A percentile compares a stretch with the other conserved stretches of the same genome.
Conservation (phyloP, 2,329 filamentous ascomycete species). For the Cercospora sp. region DNA sequence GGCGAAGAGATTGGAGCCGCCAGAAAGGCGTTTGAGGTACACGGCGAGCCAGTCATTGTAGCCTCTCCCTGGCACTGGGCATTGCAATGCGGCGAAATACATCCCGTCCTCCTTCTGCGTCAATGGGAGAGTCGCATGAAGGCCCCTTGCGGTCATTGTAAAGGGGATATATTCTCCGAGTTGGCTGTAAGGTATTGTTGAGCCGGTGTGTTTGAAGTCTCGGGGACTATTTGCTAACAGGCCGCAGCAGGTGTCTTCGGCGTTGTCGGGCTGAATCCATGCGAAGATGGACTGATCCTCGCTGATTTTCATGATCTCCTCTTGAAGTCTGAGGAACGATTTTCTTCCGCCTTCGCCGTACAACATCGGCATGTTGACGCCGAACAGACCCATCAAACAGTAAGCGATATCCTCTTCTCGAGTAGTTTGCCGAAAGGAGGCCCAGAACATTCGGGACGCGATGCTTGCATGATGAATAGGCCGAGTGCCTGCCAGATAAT, state of each 20-base stretch:
- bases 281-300: slow-evolving; percentile 18
- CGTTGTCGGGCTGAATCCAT: slow-evolving; percentile 6
- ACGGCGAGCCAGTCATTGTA: background rate
- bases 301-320: slow-evolving; percentile 10
- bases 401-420: slow-evolving; percentile 48
- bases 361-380: slow-evolving; percentile 47
- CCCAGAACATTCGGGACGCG: slow-evolving; percentile 24
- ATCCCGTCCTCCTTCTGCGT: background rate
- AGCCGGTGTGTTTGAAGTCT: background rate
- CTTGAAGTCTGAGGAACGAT: slow-evolving; percentile 15
- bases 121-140: background rate
- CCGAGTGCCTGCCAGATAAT: slow-evolving; percentile 25
- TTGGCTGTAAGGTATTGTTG: background rate
- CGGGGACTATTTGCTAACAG: slow-evolving; percentile 1
- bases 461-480: slow-evolving; percentile 10
- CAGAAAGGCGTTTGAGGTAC: background rate
- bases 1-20: background rate
- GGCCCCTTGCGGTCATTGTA: slow-evolving; percentile 4
- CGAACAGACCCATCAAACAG: slow-evolving; percentile 49
- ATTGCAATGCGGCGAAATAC: background rate
- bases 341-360: slow-evolving; percentile 41
- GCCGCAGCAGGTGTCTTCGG: background rate
- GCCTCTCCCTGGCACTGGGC: background rate
- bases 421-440: slow-evolving; percentile 12
- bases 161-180: background rate